phyloP scores from a whole-genome alignment of 305 asterid genomes.

The Stenogyne calaminthoides region DNA sequence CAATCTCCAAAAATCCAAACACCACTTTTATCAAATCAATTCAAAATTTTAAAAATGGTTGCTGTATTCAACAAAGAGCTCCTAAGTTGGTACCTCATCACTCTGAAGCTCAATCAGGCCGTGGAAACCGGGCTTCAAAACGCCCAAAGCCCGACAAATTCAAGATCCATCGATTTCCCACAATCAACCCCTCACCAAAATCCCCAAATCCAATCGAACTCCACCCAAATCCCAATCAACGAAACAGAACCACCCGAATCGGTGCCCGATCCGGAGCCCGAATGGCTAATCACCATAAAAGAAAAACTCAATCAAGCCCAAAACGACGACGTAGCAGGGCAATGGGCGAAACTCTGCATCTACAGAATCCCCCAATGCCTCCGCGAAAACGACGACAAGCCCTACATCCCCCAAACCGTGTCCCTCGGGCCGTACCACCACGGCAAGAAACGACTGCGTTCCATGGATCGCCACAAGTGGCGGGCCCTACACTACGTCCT shows the following conservation, averaged over 20 bases:
- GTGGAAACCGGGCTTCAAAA: conserved; percentile 58
- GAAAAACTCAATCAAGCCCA: conserved; percentile 72
- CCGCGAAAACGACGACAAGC: conserved; percentile 58
- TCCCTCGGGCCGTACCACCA: conserved; percentile 77
- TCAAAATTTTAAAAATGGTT: conserved; percentile 57
- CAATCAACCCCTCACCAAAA: conserved; percentile 8
- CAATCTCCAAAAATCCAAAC: background rate
- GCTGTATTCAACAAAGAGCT: conserved; percentile 84
- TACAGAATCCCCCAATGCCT: conserved; percentile 68
- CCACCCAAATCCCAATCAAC: background rate
- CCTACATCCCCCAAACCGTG: conserved; percentile 70
- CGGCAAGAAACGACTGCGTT: conserved; percentile 53
- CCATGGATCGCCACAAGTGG: conserved; percentile 77
- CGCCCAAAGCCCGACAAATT: conserved; percentile 37
- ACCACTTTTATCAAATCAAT: background rate
- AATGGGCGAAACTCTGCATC: conserved; percentile 73
- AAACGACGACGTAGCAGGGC: conserved; percentile 57
- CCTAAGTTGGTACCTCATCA: conserved; percentile 78
- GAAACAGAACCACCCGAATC: conserved; percentile 16
- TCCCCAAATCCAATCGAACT: background rate
- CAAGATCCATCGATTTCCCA: conserved; percentile 47
- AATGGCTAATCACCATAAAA: conserved; percentile 67
- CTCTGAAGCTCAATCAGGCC: conserved; percentile 79
- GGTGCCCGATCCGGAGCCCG: conserved; percentile 38
- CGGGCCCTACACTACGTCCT: conserved; percentile 59